These are phyloP conservation scores for Medicago arabica DNA, from an alignment of 306 rosid genomes.

Conservation along the genomic window DNA sequence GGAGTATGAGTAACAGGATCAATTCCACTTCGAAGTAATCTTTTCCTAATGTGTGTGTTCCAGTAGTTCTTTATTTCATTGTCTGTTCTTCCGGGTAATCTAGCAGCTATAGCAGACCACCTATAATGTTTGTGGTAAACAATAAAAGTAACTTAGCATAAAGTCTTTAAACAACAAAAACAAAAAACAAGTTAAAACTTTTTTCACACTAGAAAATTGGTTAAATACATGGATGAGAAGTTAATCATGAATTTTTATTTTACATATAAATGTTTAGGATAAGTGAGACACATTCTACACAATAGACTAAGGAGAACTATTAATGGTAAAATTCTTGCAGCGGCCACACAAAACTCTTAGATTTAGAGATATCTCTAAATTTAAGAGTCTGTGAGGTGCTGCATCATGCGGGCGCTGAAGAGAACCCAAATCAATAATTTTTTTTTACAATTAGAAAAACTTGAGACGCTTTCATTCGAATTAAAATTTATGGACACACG, in stretches of 20 bases:
- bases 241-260: no score
- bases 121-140: constrained; percentile 40
- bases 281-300: no score
- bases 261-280: no score
- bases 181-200: background rate
- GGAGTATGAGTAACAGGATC: constrained; percentile 95
- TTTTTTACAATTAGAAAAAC: background rate
- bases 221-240: no score
- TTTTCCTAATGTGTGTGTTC: constrained; percentile 89
- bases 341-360: background rate
- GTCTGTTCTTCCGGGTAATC: constrained; percentile 91
- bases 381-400: background rate
- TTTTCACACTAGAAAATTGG: background rate
- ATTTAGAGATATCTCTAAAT: background rate
- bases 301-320: background rate
- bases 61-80: constrained; percentile 94
- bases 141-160: background rate
- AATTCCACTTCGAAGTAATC: constrained; percentile 79
- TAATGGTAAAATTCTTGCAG: background rate
- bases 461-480: no score
- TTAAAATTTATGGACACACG: constrained; percentile 6
- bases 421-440: background rate
- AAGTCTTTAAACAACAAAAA: background rate
- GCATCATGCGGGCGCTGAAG: no score
- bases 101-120: constrained; percentile 93